These are phyloP conservation scores for Leishmania lainsoni DNA, from an alignment of 208 protist genomes.

Conservation along the genomic window DNA sequence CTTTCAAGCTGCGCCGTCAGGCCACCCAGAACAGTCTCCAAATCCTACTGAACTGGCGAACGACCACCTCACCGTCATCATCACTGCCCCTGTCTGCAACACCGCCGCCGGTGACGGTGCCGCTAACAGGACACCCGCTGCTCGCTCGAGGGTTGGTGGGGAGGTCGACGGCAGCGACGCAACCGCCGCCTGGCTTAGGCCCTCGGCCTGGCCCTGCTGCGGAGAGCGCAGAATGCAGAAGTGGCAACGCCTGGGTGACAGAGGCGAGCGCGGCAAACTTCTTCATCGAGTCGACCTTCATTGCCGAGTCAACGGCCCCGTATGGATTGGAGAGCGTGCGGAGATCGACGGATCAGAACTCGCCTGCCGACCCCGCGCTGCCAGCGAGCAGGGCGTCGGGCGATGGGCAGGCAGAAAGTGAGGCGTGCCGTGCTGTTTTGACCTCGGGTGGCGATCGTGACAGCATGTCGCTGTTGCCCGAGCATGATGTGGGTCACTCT, in stretches of 20 bases:
- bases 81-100: neutral
- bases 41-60: slow-evolving; percentile 28
- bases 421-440: neutral
- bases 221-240: no score
- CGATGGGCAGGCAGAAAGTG: neutral
- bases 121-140: neutral
- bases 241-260: slow-evolving; percentile 13
- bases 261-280: slow-evolving; percentile 31
- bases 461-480: neutral
- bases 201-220: neutral
- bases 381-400: neutral
- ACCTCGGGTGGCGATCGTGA: neutral
- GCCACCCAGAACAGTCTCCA: slow-evolving; percentile 23
- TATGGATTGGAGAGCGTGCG: slow-evolving; percentile 17
- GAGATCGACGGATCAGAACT: neutral
- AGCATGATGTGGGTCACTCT: neutral
- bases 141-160: neutral
- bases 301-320: slow-evolving; percentile 25
- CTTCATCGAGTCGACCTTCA: slow-evolving; percentile 35
- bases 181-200: neutral
- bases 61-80: neutral
- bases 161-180: neutral
- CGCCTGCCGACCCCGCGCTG: neutral
- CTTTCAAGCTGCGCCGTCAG: slow-evolving; percentile 22
- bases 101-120: neutral